Evolutionary conservation across 2,329 filamentous ascomycete species (phyloP).

Genomic region (Hymenoscyphus fructigenus): DNA sequence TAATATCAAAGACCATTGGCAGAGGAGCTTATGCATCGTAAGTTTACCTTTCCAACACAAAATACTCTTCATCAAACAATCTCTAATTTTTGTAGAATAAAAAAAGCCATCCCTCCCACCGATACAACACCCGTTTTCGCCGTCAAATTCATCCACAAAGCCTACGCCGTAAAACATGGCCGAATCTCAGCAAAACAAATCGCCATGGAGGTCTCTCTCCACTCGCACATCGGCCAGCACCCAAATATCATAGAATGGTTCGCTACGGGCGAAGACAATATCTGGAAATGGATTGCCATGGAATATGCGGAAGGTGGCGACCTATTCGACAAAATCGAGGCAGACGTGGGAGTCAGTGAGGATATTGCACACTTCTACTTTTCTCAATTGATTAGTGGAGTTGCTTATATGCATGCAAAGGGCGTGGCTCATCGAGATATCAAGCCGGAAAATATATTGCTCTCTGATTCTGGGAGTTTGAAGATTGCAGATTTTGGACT

Average conservation of each 20-base stretch:
- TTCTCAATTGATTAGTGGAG: conserved; percentile 82
- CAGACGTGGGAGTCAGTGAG: conserved; percentile 89
- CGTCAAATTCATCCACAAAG: conserved; percentile 98
- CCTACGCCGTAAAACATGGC: conserved; percentile 86
- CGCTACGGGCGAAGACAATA: conserved; percentile 76
- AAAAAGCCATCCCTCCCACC: conserved; percentile 81
- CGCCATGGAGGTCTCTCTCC: conserved; percentile 85
- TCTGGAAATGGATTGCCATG: conserved; percentile 98
- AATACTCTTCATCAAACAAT: background rate
- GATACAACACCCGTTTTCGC: conserved; percentile 77
- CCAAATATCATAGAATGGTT: conserved; percentile 94
- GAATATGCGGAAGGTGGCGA: conserved; percentile 94
- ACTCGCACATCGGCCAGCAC: conserved; percentile 85
- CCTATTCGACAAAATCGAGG: conserved; percentile 98
- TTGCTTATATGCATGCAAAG: conserved; percentile 94
- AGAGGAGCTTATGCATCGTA: conserved; percentile 97
- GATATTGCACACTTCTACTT: conserved; percentile 98
- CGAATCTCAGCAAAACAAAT: conserved; percentile 87
- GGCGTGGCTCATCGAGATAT: conserved; percentile 91
- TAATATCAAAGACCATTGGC: conserved; percentile 95
- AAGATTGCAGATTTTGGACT: conserved; percentile 98
- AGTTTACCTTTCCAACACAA: conserved; percentile 31
- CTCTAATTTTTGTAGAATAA: conserved; percentile 47
- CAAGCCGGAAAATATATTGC: conserved; percentile 92
- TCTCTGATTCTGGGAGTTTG: conserved; percentile 79